A percentile compares a stretch with the other conserved stretches of the same genome.
Conservation (phyloP, 1,139 yeast species). For the Wickerhamiella pararugosa region DNA sequence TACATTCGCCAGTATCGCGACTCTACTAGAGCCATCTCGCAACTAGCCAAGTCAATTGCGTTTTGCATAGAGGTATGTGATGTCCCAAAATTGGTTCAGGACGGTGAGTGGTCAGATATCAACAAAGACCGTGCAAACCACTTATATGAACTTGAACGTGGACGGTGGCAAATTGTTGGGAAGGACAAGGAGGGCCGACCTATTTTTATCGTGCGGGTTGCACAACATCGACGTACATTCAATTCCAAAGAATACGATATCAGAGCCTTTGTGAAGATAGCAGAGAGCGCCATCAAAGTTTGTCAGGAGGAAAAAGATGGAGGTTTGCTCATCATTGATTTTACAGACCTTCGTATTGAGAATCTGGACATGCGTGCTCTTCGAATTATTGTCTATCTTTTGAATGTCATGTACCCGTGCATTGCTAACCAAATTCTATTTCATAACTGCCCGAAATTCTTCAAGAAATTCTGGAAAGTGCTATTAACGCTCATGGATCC, state of each 20-base stretch:
- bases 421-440: constrained; percentile 57
- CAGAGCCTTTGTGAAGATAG: neutral
- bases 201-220: neutral
- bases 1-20: neutral
- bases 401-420: constrained; percentile 82
- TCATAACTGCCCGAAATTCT: constrained; percentile 85
- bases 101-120: too few species aligned
- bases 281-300: neutral
- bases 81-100: too few species aligned
- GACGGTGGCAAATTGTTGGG: neutral
- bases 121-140: too few species aligned
- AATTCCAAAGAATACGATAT: neutral
- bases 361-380: constrained; percentile 55
- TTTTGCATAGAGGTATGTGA: too few species aligned
- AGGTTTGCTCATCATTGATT: neutral
- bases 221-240: neutral
- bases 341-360: neutral
- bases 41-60: too few species aligned
- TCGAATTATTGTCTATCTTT: constrained; percentile 56
- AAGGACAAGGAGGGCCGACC: constrained; percentile 2
- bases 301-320: neutral
- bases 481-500: constrained; percentile 82
- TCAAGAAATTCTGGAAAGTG: constrained; percentile 72
- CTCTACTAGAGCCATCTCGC: neutral
- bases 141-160: too few species aligned